phyloP scores from a whole-genome alignment of 208 protist genomes.

The Acanthamoeba healyi region DNA sequence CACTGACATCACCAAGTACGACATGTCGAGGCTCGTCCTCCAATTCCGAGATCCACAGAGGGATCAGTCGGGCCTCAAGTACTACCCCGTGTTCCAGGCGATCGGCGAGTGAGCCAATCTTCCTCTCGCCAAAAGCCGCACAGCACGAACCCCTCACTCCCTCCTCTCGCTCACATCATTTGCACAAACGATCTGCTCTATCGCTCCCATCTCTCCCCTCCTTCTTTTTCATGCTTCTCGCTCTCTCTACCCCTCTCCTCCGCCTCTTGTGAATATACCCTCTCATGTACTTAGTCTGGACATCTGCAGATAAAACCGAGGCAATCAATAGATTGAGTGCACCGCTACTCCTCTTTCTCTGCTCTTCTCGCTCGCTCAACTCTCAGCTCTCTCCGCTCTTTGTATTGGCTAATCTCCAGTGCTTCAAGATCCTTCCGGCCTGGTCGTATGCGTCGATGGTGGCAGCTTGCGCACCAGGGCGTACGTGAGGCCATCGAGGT shows the following conservation, averaged over 20 bases:
- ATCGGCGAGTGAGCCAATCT: constrained; percentile 53
- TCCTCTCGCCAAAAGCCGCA: not conserved
- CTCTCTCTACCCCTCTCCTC: not conserved
- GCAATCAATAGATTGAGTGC: not conserved
- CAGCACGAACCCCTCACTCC: not conserved
- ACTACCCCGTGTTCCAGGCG: constrained; percentile 50
- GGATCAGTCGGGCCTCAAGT: constrained; percentile 55
- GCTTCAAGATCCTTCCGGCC: too few species aligned
- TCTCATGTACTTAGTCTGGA: not conserved
- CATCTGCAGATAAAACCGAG: constrained; percentile 28
- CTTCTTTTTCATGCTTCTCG: not conserved
- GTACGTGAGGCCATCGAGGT: constrained; percentile 45
- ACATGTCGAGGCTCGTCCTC: constrained; percentile 58
- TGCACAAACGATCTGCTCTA: not conserved
- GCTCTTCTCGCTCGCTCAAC: not conserved
- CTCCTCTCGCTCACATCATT: not conserved
- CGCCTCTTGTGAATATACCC: constrained; percentile 46
- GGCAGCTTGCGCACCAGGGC: constrained; percentile 6
- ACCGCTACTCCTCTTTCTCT: not conserved
- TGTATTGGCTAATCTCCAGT: too few species aligned
- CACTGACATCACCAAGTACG: constrained; percentile 29
- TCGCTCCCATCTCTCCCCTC: not conserved
- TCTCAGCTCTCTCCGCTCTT: not conserved
- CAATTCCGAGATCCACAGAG: constrained; percentile 63
- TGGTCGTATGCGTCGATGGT: too few species aligned